A percentile compares a stretch with the other conserved stretches of the same genome.
These are phyloP conservation scores for Coemansia sp. DNA, from an alignment of 192 early-diverging fungal genomes.

Conservation along the genomic window DNA sequence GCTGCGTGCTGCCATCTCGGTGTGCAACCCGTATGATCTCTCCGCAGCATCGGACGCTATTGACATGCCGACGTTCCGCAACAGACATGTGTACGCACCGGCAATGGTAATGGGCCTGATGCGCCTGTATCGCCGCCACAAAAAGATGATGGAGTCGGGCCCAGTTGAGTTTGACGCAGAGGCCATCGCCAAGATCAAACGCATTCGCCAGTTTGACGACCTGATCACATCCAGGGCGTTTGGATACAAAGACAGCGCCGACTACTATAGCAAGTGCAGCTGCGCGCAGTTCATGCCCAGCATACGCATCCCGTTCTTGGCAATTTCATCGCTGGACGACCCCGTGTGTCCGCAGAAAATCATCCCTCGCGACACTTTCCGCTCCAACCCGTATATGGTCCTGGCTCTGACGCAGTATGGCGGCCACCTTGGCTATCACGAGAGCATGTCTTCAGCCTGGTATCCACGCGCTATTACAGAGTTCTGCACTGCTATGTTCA, in stretches of 20 bases:
- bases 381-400: conserved; percentile 74
- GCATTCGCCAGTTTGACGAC: conserved; percentile 85
- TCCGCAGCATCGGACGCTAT: conserved; percentile 49
- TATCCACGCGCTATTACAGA: conserved; percentile 65
- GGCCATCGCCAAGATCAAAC: conserved; percentile 54
- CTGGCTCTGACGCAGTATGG: conserved; percentile 72
- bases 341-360: conserved; percentile 71
- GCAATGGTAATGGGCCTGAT: conserved; percentile 60
- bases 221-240: conserved; percentile 67
- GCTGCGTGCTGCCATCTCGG: conserved; percentile 70
- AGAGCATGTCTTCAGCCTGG: conserved; percentile 57
- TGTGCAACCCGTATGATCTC: conserved; percentile 89
- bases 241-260: conserved; percentile 77
- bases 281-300: conserved; percentile 58
- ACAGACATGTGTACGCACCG: conserved; percentile 58
- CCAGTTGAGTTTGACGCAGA: conserved; percentile 52
- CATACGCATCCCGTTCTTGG: conserved; percentile 78
- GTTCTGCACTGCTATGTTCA: conserved; percentile 60
- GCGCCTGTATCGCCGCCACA: conserved; percentile 50
- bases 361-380: conserved; percentile 71
- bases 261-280: conserved; percentile 74
- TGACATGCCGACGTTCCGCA: conserved; percentile 55
- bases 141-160: conserved; percentile 49
- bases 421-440: conserved; percentile 93
- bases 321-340: conserved; percentile 84